Conservation (phyloP, 148 eudicot species). For the Camellia sinensis region DNA sequence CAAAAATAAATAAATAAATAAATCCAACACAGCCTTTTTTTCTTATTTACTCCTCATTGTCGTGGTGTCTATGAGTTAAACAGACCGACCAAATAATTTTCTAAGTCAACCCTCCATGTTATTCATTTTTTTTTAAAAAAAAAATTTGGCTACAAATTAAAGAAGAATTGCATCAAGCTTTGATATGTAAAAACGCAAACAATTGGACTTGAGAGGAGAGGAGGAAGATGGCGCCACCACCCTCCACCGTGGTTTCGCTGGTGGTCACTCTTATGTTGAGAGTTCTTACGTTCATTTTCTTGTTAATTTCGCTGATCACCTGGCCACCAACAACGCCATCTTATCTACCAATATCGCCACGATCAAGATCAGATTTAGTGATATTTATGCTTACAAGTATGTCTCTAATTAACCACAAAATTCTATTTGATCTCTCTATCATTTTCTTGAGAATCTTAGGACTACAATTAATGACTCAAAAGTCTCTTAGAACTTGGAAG, state of each 20-base stretch:
- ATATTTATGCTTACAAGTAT: constrained; percentile 17
- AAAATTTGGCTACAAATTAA: too few relatives aligned
- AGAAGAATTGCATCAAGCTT: too few relatives aligned
- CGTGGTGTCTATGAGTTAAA: too few relatives aligned
- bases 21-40: too few relatives aligned
- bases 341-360: neutral
- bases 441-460: neutral
- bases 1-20: too few relatives aligned
- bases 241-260: constrained; percentile 14
- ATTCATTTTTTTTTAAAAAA: too few relatives aligned
- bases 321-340: constrained; percentile 14
- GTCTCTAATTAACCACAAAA: neutral
- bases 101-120: too few relatives aligned
- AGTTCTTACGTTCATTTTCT: constrained; percentile 13
- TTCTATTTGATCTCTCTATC: neutral
- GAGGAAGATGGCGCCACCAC: neutral
- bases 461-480: too few relatives aligned
- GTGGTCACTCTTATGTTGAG: constrained; percentile 8
- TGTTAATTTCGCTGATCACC: constrained; percentile 13
- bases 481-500: too few relatives aligned
- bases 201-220: neutral
- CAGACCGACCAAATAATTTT: too few relatives aligned
- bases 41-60: too few relatives aligned
- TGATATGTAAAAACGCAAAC: too few relatives aligned
- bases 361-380: constrained; percentile 5